A percentile compares a stretch with the other conserved stretches of the same genome.
Evolutionary conservation across 257 asterid species (phyloP).

Genomic region (Gentiana macrophylla): DNA sequence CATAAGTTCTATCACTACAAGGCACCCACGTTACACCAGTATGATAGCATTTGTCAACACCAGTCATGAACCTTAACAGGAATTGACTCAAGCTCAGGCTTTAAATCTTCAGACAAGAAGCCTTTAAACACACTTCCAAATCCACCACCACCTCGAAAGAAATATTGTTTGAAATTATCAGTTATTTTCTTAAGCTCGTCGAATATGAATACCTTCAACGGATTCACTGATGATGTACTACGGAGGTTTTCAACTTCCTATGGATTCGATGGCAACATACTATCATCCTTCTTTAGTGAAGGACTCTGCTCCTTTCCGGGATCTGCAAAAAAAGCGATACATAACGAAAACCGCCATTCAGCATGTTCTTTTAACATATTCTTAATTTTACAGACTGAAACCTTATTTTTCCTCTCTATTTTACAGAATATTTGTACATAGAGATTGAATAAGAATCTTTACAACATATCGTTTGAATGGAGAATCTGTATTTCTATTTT

Average conservation of each 20-base stretch:
- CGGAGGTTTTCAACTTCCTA: slow-evolving; percentile 91
- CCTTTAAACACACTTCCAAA: slow-evolving; percentile 93
- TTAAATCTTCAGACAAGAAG: slow-evolving; percentile 36
- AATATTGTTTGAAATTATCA: slow-evolving; percentile 74
- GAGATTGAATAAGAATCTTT: too few species aligned
- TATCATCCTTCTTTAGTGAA: slow-evolving; percentile 28
- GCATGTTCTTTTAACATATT: too few species aligned
- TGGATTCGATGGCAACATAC: slow-evolving; percentile 68
- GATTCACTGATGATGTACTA: slow-evolving; percentile 47
- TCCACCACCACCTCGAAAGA: slow-evolving; percentile 92
- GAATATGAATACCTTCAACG: slow-evolving; percentile 56
- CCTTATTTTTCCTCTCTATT: too few species aligned
- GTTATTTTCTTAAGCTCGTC: slow-evolving; percentile 57
- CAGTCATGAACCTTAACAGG: slow-evolving; percentile 78
- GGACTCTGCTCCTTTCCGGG: slow-evolving; percentile 33
- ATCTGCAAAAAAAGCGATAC: slow-evolving; percentile 20
- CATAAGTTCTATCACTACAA: too few species aligned
- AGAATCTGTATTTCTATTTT: too few species aligned
- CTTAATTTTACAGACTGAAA: too few species aligned
- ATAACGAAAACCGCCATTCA: too few species aligned
- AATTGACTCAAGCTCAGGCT: slow-evolving; percentile 32
- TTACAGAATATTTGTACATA: too few species aligned
- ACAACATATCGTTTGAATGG: too few species aligned
- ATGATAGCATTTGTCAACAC: too few species aligned
- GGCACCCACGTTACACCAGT: too few species aligned